Evolutionary conservation across 768 basidiomycete genomes (phyloP), one percentile per base, ranked within the genome.

Genomic region (Omphalotus guepiniiformis): DNA sequence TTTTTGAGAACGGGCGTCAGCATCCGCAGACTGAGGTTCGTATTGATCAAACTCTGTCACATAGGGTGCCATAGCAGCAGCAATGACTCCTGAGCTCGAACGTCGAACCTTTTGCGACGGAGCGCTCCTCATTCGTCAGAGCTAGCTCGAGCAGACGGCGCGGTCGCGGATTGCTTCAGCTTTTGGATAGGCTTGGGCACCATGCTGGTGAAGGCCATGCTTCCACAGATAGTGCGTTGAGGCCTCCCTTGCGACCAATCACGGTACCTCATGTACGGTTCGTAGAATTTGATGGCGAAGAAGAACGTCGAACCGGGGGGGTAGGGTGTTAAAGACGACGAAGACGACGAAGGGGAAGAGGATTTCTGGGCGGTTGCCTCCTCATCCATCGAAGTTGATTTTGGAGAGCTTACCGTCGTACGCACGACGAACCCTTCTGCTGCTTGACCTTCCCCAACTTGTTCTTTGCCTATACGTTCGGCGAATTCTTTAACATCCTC

Each of bases 401-500:
- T 61, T 22, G 72, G 75, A 42, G 65, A 65, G 16, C 69, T 53
- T 54, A 92, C 79, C 51, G 72, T 74, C 2, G 85, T 85, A 49
- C 94, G 83, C 7, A 97, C 91, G 58, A 98, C 94, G 61, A 97
- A 97, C 2, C 94, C 95, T 60, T 97, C 94, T 27, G 96, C 79
- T 0, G 85, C 70, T 53, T 93, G 85, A 19, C 86, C 91, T 16
- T 83, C 75, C 88, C 93, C 96, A 53, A 74, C 72, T 0, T 92
- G 93, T 0, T 72, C 74, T 56, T 77, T 68, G 6, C 76, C 79
- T 39, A 91, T 70, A 21, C 76, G 74, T 32, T 80, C 71, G 0
- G 90, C 86, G 69, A 95, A 97, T 1, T 68, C 57, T 42, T 73
- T 74, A 29, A 96, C 91, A 39, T 85, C 82, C 0, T 71, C 55